These are phyloP conservation scores for Botrytis pseudocinerea DNA, from an alignment of 2,329 filamentous ascomycete species.

Conservation along the genomic window DNA sequence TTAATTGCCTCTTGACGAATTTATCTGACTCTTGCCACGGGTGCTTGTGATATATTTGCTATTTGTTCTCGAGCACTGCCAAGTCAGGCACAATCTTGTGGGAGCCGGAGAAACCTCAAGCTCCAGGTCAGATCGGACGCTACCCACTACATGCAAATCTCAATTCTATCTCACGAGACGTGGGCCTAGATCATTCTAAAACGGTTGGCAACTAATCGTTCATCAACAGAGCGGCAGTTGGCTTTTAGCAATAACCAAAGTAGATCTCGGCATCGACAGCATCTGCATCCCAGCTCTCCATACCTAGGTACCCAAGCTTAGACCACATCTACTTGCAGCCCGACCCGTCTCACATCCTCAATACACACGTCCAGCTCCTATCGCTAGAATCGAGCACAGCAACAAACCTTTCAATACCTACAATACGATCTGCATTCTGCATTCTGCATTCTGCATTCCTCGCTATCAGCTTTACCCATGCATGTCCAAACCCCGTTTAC, in stretches of 20 bases:
- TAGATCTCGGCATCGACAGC: background rate
- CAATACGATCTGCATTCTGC: background rate
- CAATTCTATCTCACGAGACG: too few species aligned
- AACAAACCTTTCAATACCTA: background rate
- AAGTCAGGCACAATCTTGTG: background rate
- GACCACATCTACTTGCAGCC: background rate
- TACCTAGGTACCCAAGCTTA: background rate
- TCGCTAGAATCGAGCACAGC: background rate
- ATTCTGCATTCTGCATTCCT: background rate
- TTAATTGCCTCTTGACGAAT: slow-evolving; percentile 10
- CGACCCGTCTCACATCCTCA: background rate
- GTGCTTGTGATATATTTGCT: background rate
- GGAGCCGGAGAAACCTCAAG: background rate
- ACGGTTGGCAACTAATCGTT: background rate
- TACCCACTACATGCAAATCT: background rate
- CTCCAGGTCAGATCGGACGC: background rate
- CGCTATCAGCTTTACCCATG: background rate
- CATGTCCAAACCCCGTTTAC: background rate
- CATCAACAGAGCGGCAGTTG: background rate
- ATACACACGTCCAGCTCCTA: background rate
- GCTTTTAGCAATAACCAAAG: background rate
- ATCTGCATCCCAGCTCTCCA: background rate
- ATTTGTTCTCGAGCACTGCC: background rate
- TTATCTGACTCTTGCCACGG: background rate
- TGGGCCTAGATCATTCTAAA: background rate